Percentiles rank a stretch among this genome's conserved stretches.
Evolutionary conservation across 257 asterid genomes (phyloP).

Genomic region (Petunia axillaris): DNA sequence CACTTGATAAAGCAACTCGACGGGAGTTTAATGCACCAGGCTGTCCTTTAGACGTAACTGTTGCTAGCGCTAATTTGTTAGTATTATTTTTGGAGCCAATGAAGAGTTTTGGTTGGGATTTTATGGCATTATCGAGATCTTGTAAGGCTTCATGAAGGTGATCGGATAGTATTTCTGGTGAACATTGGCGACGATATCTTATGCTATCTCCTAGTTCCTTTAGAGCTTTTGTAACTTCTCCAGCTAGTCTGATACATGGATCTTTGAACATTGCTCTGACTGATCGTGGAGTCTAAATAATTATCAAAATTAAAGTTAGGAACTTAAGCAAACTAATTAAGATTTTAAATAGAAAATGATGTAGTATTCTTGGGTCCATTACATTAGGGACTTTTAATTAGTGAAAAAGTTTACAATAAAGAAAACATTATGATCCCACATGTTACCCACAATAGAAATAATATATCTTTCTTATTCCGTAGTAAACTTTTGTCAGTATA

Average conservation of each 20-base stretch:
- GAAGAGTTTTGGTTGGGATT: conserved; percentile 78
- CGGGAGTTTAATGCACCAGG: not conserved
- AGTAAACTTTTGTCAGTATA: no score
- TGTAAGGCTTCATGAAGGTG: conserved; percentile 90
- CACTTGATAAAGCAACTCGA: conserved; percentile 48
- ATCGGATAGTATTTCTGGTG: conserved; percentile 89
- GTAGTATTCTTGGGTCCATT: no score
- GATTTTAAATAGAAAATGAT: no score
- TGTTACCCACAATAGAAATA: no score
- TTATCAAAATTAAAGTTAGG: not conserved
- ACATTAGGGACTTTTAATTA: no score
- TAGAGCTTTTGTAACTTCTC: conserved; percentile 78
- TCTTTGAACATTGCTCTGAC: conserved; percentile 78
- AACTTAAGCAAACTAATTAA: no score
- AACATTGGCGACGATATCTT: conserved; percentile 70
- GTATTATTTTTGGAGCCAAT: conserved; percentile 48
- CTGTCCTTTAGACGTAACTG: conserved; percentile 34
- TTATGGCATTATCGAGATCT: conserved; percentile 75
- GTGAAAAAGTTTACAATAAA: no score
- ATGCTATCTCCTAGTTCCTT: conserved; percentile 79
- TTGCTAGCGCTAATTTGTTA: conserved; percentile 55
- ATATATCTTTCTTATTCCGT: no score
- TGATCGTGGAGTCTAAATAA: conserved; percentile 69
- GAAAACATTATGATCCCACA: no score
- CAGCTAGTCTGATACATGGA: conserved; percentile 75